Conservation (phyloP, 176 grass and related monocot genomes). For the Phragmites australis region DNA sequence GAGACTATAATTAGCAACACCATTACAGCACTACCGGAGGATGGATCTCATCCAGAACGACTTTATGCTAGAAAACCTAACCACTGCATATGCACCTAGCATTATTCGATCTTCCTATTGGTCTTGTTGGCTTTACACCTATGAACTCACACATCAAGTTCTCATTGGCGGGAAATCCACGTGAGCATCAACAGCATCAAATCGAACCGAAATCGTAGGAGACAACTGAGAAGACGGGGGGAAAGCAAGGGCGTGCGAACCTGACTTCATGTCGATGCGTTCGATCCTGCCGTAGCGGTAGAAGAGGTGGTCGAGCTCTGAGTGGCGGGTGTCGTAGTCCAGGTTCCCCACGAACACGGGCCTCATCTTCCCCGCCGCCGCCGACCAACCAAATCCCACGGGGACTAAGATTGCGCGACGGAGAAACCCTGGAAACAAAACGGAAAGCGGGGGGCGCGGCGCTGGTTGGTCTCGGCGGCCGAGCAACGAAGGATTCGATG, state of each 20-base stretch:
- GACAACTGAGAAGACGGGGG: background rate
- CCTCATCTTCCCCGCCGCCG: conserved; percentile 42
- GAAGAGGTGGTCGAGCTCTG: conserved; percentile 77
- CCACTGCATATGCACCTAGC: too few relatives aligned
- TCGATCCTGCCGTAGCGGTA: conserved; percentile 66
- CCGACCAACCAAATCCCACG: background rate
- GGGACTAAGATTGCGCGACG: background rate
- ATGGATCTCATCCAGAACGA: background rate
- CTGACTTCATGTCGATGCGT: conserved; percentile 88
- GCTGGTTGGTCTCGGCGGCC: background rate
- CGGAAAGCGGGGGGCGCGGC: background rate
- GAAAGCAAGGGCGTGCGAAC: background rate
- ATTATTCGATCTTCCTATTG: background rate
- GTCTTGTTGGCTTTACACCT: background rate
- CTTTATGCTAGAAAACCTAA: background rate
- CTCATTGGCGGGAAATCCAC: too few relatives aligned
- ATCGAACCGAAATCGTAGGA: background rate
- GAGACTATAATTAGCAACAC: background rate
- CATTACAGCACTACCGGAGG: background rate
- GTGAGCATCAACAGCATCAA: background rate
- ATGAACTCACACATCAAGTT: background rate
- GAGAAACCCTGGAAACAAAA: background rate
- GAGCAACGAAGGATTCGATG: too few relatives aligned
- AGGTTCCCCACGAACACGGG: conserved; percentile 78
- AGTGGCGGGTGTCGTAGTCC: conserved; percentile 71